These are phyloP conservation scores for Eragrostis nindensis DNA, from an alignment of 176 grass and related monocot species.

Conservation along the genomic window DNA sequence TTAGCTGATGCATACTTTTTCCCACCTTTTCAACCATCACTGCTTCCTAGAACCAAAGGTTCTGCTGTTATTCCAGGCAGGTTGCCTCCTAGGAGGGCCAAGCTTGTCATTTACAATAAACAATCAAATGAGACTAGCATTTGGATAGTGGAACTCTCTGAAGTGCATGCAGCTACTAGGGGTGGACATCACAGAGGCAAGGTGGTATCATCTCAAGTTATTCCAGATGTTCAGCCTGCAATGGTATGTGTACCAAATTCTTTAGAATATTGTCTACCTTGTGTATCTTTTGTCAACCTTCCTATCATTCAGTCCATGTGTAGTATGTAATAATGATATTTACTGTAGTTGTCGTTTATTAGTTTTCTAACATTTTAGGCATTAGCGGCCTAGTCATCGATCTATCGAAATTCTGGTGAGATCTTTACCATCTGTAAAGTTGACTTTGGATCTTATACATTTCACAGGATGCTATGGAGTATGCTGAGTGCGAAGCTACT, in stretches of 20 bases:
- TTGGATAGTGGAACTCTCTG: slow-evolving; percentile 95
- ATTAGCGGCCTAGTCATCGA: background rate
- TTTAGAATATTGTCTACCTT: slow-evolving; percentile 30
- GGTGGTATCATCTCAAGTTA: slow-evolving; percentile 76
- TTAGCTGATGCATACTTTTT: slow-evolving; percentile 99
- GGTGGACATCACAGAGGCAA: slow-evolving; percentile 99
- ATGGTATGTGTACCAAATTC: slow-evolving; percentile 64
- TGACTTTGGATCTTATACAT: slow-evolving; percentile 35
- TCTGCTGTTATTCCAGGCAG: slow-evolving; percentile 88
- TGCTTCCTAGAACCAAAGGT: slow-evolving; percentile 92
- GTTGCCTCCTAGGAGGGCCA: slow-evolving; percentile 86
- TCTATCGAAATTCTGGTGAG: slow-evolving; percentile 4
- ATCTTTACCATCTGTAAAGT: background rate
- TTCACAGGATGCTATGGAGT: slow-evolving; percentile 93
- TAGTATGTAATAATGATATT: background rate
- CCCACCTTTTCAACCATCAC: slow-evolving; percentile 96
- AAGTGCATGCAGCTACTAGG: slow-evolving; percentile 96
- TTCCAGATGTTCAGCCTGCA: slow-evolving; percentile 94
- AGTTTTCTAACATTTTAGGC: slow-evolving; percentile 16
- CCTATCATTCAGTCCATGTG: background rate
- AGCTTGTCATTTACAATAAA: slow-evolving; percentile 90
- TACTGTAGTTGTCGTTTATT: background rate
- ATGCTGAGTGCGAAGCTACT: slow-evolving; percentile 97
- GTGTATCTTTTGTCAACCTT: background rate
- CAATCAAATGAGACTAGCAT: slow-evolving; percentile 96